Conservation (phyloP, 2,329 filamentous ascomycete species). For the Gaeumannomyces tritici region DNA sequence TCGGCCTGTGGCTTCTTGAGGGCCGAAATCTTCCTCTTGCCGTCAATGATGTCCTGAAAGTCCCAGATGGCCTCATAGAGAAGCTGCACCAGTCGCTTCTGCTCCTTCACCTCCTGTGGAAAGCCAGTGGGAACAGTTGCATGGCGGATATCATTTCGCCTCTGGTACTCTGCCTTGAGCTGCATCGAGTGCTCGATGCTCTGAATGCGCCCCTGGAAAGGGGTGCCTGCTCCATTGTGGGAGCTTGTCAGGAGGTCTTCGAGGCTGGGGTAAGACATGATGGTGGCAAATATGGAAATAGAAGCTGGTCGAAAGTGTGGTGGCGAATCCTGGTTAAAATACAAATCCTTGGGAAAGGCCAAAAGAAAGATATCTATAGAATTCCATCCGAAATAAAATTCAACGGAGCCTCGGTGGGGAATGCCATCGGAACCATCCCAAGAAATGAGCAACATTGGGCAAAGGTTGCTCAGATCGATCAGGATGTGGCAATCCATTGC, state of each 20-base stretch:
- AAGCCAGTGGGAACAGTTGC: neutral
- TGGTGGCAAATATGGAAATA: no score
- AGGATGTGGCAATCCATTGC: no score
- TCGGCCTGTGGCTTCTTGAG: slow-evolving; percentile 6
- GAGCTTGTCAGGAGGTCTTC: neutral
- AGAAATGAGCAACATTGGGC: no score
- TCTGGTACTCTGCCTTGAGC: neutral
- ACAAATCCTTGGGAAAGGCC: no score
- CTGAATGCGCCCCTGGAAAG: neutral
- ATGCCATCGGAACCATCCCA: no score
- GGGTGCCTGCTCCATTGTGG: no score
- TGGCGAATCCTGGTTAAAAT: no score
- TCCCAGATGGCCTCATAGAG: slow-evolving; percentile 17
- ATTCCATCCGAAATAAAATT: no score
- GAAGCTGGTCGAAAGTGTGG: no score
- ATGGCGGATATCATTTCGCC: neutral
- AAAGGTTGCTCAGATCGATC: no score
- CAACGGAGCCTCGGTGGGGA: no score
- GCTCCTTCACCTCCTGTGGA: slow-evolving; percentile 13
- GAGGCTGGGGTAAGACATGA: neutral
- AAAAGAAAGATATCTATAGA: no score
- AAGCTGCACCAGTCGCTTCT: slow-evolving; percentile 13
- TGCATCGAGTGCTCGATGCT: neutral
- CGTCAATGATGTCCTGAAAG: slow-evolving; percentile 10
- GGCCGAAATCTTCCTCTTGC: slow-evolving; percentile 1